Base-by-base conservation (phyloP, 1,284 basidiomycete genomes). In the Puccinia novopanici region DNA sequence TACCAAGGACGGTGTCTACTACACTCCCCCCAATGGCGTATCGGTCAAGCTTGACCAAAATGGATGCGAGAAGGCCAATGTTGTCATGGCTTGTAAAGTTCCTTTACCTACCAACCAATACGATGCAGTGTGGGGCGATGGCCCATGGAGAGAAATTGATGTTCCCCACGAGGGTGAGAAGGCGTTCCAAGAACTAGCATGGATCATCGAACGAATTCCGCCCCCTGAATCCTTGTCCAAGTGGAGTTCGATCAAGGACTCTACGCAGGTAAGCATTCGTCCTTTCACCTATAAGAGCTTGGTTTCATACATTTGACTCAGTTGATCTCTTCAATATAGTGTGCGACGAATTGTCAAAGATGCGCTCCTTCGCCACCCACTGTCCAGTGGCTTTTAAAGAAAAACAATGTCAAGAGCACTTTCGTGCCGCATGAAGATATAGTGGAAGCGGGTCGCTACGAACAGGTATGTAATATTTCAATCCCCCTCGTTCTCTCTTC, bases 191-290 rank as follows among this genome's bases (percentile, higher is more conserved):
- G 88, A 91, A 9, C 85, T 95, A 10, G 92, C 93, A 0, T 97
- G 94, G 94, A 87, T 96, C 45, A 88, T 93, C 19, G 93, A 95
- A 84, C 90, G 93, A 74, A 89, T 95, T 81, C 91, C 92, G 5
- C 89, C 90, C 81, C 89, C 93, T 80, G 89, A 91, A 54, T 89
- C 89, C 30, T 87, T 89, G 79, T 89, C 91, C 83, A 87, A 87
- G 34, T 87, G 89, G 75, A 94, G 92, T 89, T 89, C 90, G 2
- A 68, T 80, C 61, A 45, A n/a, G 19, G 40, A 54, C 40, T 34
- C 55, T 24, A 27, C 48, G 61, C 54, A 80, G 73, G 73, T 75
- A 75, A 59, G 61, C 9, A 61, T 24, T 9, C 4, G 30, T 42
- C 45, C 15, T 22, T 54, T 30, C 17, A 17, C 30, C 24, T 50